These are phyloP conservation scores for Mucor racemosus DNA, from an alignment of 371 early-diverging fungal species.

Conservation along the genomic window DNA sequence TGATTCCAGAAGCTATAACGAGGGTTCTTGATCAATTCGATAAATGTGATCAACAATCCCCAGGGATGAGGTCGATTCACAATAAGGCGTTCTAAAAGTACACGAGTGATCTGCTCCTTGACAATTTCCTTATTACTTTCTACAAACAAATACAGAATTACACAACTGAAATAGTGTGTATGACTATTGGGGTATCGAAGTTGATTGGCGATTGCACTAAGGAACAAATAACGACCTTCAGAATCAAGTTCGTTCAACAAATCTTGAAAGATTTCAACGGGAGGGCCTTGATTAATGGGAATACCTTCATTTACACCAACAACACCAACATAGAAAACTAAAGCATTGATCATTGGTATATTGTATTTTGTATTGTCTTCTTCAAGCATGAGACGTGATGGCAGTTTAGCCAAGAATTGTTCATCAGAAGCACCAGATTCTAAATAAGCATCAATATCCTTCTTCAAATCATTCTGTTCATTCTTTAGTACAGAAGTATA, in stretches of 20 bases:
- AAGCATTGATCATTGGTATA: constrained; percentile 80
- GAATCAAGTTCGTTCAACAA: constrained; percentile 79
- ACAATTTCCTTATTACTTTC: constrained; percentile 83
- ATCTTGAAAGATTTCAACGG: constrained; percentile 86
- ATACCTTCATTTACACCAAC: constrained; percentile 71
- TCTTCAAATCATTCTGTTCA: constrained; percentile 53
- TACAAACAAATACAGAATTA: constrained; percentile 86
- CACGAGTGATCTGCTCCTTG: constrained; percentile 95
- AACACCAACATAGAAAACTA: constrained; percentile 89
- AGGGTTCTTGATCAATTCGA: constrained; percentile 95
- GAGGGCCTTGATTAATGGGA: constrained; percentile 72
- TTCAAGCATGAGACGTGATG: constrained; percentile 7
- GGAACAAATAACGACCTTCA: constrained; percentile 89
- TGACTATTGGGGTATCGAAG: constrained; percentile 97
- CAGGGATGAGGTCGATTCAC: constrained; percentile 98
- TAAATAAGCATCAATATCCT: constrained; percentile 77
- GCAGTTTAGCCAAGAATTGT: constrained; percentile 6
- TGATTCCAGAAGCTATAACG: constrained; percentile 90
- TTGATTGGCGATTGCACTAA: constrained; percentile 95
- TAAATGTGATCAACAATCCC: constrained; percentile 95
- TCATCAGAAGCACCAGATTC: not conserved
- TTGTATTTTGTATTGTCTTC: constrained; percentile 67
- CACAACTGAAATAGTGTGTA: constrained; percentile 91
- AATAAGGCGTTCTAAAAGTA: constrained; percentile 93
- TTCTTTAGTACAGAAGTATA: constrained; percentile 65